These are phyloP conservation scores for Eimeria sp. DNA, from an alignment of 169 alveolate genomes.

Conservation along the genomic window DNA sequence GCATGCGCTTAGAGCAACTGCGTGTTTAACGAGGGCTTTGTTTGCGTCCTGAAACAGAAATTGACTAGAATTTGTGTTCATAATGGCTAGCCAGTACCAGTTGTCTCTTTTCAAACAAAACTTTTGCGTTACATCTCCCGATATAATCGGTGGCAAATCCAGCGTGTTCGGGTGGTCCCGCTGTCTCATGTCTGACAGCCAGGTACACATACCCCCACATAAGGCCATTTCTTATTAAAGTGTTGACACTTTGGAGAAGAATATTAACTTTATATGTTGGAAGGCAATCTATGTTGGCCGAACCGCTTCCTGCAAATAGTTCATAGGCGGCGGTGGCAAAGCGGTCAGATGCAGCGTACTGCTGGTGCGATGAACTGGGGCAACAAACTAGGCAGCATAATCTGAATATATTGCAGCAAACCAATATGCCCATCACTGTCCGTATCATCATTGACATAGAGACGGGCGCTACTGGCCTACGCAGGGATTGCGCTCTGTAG, in stretches of 20 bases:
- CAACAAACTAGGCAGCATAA: not conserved
- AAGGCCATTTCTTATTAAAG: not conserved
- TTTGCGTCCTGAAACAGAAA: not conserved
- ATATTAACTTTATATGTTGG: not conserved
- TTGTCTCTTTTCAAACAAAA: not conserved
- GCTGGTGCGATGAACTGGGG: conserved; percentile 57
- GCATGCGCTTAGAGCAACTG: conserved; percentile 19
- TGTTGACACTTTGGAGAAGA: not conserved
- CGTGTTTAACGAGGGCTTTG: not conserved
- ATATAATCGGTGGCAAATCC: conserved; percentile 2
- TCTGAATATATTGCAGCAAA: not conserved
- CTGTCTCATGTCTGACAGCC: not conserved
- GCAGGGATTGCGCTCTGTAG: not conserved
- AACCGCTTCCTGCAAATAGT: not conserved
- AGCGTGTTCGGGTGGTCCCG: not conserved
- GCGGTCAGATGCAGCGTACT: conserved; percentile 29
- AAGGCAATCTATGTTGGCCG: conserved; percentile 10
- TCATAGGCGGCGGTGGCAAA: not conserved
- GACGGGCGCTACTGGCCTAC: not conserved
- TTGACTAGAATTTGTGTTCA: not conserved
- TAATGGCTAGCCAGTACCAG: not conserved
- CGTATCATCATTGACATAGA: not conserved
- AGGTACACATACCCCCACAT: not conserved
- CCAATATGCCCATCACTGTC: not conserved
- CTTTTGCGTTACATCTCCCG: not conserved